Conservation (phyloP, 495 filamentous ascomycete genomes). For the Penicillium egyptiacum region DNA sequence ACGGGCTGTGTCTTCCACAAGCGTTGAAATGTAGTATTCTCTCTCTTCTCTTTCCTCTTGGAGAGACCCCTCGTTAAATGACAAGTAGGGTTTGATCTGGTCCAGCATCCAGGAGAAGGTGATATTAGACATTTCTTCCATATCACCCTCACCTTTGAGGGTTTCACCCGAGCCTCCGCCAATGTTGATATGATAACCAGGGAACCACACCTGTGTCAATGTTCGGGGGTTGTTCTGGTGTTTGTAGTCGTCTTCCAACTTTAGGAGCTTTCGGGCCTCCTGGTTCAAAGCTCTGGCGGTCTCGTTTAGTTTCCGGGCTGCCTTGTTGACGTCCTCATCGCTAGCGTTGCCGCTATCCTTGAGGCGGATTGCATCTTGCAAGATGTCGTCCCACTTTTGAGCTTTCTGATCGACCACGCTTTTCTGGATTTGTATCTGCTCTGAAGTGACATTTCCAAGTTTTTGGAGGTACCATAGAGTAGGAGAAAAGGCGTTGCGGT, state of each 20-base stretch:
- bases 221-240: constrained; percentile 9
- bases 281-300: constrained; percentile 15
- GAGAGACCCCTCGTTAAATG: constrained; percentile 20
- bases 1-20: neutral
- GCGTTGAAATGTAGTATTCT: constrained; percentile 1
- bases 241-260: constrained; percentile 11
- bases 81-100: constrained; percentile 20
- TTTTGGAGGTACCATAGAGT: constrained; percentile 53
- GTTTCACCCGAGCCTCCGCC: constrained; percentile 35
- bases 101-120: constrained; percentile 28
- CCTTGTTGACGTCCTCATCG: constrained; percentile 15
- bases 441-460: neutral
- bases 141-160: constrained; percentile 17
- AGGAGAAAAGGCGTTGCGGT: constrained; percentile 51
- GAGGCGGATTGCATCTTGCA: constrained; percentile 11
- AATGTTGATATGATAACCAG: constrained; percentile 49
- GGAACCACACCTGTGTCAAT: constrained; percentile 31
- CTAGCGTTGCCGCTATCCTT: constrained; percentile 15
- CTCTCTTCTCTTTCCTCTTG: constrained; percentile 13
- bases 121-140: constrained; percentile 30
- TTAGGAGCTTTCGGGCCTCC: constrained; percentile 8
- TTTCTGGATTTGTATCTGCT: constrained; percentile 17
- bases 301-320: constrained; percentile 13
- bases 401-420: constrained; percentile 3
- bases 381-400: constrained; percentile 2